Evolutionary conservation across 169 alveolate species (phyloP), one percentile per base, ranked within the genome.

Genomic region (Eimeria acervulina): DNA sequence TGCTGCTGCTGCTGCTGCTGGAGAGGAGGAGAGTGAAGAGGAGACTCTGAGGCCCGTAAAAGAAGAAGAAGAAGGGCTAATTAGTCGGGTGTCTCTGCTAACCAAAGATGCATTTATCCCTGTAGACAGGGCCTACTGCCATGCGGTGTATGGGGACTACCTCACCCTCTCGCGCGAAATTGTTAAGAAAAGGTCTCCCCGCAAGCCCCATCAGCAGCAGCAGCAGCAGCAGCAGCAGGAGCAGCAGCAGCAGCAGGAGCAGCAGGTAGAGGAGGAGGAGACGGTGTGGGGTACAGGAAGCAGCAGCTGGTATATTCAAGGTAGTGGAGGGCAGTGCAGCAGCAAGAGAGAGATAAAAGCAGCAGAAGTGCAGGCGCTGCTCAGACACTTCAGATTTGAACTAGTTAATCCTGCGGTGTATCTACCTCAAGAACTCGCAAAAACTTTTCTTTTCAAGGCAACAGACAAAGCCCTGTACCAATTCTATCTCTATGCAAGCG

Each of bases 361-460:
- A 55, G 61, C 59, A 83, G 72, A 90, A 52, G 63, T 90, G 3
- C 33, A 36, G 26, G 31, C 0, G 0, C 12, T 90, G 17, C 66
- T 90, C 33, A 10, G 42, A 13, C 63, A 51, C 66, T 90, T 74
- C 28, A 66, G 47, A 23, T n/a, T 90, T 13, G 90, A 90, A 19
- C 26, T 90, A 36, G 7, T 63, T 23, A 90, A 90, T 19, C 95
- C 95, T 33, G 90, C 68, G 3, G 90, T 59, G 3, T 90, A n/a
- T 55, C 81, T 90, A 31, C 42, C 90, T 23, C 95, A 90, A 28
- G 95, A 90, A 51, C 31, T 28, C 15, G 83, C 89, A 55, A 90
- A 90, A 28, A 52, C 81, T 26, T 63, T 90, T 8, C 81, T 90
- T 21, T 52, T 72, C 31, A 23, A 42, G 47, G 90, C 95, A 4